Evolutionary conservation across 495 filamentous ascomycete genomes (phyloP).

Genomic region (Astrocystis sublimbata): DNA sequence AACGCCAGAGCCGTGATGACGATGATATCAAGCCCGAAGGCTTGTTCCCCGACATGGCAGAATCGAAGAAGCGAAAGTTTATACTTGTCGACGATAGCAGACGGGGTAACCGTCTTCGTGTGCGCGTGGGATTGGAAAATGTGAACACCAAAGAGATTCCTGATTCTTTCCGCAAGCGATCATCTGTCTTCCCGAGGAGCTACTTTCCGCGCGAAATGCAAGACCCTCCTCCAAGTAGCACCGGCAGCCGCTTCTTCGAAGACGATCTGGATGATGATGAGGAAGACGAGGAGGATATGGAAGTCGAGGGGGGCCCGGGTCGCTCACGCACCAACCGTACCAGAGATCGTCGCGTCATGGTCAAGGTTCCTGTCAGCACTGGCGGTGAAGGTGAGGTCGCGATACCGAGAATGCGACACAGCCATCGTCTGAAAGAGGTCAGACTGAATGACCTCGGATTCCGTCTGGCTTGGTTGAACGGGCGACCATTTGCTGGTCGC

Average conservation of each 20-base stretch:
- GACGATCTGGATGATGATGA: conserved; percentile 52
- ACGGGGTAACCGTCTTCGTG: conserved; percentile 73
- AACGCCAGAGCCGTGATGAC: conserved; percentile 33
- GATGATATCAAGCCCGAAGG: conserved; percentile 52
- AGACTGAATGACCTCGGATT: conserved; percentile 90
- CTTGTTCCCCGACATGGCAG: conserved; percentile 83
- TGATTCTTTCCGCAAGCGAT: conserved; percentile 85
- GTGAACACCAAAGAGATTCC: conserved; percentile 93
- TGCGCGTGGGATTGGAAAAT: conserved; percentile 82
- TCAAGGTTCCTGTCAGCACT: conserved; percentile 74
- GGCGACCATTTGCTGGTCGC: conserved; percentile 78
- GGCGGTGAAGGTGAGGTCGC: conserved; percentile 58
- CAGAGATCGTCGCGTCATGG: conserved; percentile 49
- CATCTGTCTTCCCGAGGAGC: conserved; percentile 84
- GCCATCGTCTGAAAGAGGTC: conserved; percentile 73
- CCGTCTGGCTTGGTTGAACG: conserved; percentile 93
- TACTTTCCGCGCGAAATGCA: conserved; percentile 90
- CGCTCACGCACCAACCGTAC: conserved; percentile 34
- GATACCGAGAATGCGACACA: conserved; percentile 68
- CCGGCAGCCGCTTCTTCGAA: conserved; percentile 65
- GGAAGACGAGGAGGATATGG: conserved; percentile 27
- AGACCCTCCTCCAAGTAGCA: conserved; percentile 66
- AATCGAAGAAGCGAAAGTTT: conserved; percentile 89
- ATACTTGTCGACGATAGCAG: conserved; percentile 90
- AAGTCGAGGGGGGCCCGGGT: conserved; percentile 52